Percentiles rank a stretch among this genome's conserved stretches.
phyloP scores from a whole-genome alignment of 106 monocot species.

The Xerophyta viscosa region DNA sequence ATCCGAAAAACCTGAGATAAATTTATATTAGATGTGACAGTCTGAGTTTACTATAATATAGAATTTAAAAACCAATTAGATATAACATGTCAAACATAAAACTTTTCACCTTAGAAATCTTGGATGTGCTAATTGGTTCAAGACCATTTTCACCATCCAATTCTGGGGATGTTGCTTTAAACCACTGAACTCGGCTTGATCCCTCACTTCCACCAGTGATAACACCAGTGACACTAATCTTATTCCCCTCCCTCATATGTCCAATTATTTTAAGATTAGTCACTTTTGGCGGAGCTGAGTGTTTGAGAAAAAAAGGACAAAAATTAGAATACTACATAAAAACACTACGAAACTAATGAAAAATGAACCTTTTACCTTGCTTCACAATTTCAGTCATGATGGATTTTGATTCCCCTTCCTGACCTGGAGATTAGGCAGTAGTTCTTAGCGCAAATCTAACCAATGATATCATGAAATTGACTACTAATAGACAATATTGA shows the following conservation, averaged over 20 bases:
- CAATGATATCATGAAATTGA: too few relatives aligned
- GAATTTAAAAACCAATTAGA: too few relatives aligned
- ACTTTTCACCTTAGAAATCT: slow-evolving; percentile 76
- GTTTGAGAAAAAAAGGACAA: slow-evolving; percentile 2
- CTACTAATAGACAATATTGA: too few relatives aligned
- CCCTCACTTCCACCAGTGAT: slow-evolving; percentile 85
- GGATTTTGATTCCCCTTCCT: slow-evolving; percentile 65
- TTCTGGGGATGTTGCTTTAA: slow-evolving; percentile 45
- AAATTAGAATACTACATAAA: neutral
- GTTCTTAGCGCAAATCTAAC: too few relatives aligned
- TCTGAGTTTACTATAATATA: too few relatives aligned
- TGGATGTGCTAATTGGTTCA: slow-evolving; percentile 76
- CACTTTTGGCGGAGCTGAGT: slow-evolving; percentile 74
- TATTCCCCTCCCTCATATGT: slow-evolving; percentile 83
- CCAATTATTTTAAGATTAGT: slow-evolving; percentile 76
- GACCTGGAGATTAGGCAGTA: slow-evolving; percentile 38
- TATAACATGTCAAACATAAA: neutral
- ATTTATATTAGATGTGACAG: too few relatives aligned
- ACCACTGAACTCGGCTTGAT: slow-evolving; percentile 92
- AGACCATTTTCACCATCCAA: slow-evolving; percentile 58
- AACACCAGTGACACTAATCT: slow-evolving; percentile 59
- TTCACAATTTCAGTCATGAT: slow-evolving; percentile 57
- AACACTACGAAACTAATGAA: neutral
- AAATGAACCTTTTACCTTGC: slow-evolving; percentile 43
- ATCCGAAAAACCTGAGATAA: slow-evolving; percentile 70